Percentiles rank a stretch among this genome's conserved stretches.
These are phyloP conservation scores for Camillea tinctor DNA, from an alignment of 2,329 filamentous ascomycete genomes.

Conservation along the genomic window DNA sequence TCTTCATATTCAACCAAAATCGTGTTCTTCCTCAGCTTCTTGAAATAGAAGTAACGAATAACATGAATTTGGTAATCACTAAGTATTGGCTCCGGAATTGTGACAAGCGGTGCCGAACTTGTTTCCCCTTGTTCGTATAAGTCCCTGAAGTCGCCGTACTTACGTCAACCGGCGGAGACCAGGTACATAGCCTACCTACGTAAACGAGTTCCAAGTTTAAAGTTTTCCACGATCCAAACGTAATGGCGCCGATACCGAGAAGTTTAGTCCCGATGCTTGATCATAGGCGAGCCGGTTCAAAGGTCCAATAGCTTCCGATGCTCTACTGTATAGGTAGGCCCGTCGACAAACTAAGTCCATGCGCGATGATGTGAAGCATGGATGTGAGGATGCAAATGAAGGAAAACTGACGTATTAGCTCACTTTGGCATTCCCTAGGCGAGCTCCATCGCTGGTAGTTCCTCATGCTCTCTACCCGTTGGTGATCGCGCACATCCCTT, in stretches of 20 bases:
- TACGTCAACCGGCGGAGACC: not conserved
- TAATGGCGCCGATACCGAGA: not conserved
- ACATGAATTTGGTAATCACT: constrained; percentile 1
- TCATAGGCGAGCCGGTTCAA: not conserved
- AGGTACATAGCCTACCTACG: constrained; percentile 16
- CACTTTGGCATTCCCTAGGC: not conserved
- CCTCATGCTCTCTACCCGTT: not conserved
- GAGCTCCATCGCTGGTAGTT: not conserved
- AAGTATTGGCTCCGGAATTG: not conserved
- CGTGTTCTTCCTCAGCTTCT: constrained; percentile 4
- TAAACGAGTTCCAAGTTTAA: not conserved
- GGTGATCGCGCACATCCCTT: not conserved
- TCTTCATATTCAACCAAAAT: not conserved
- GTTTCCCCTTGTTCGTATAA: constrained; percentile 3
- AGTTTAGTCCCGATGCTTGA: not conserved
- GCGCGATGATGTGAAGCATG: not conserved
- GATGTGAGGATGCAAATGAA: not conserved
- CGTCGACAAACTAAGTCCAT: not conserved
- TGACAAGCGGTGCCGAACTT: too few species aligned
- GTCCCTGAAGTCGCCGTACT: constrained; percentile 15
- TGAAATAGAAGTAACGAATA: constrained; percentile 1
- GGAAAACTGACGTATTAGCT: not conserved
- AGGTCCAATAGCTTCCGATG: not conserved
- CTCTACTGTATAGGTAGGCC: not conserved
- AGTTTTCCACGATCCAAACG: not conserved